Conservation (phyloP, 768 basidiomycete genomes). For the Rhizopogon salebrosus region DNA sequence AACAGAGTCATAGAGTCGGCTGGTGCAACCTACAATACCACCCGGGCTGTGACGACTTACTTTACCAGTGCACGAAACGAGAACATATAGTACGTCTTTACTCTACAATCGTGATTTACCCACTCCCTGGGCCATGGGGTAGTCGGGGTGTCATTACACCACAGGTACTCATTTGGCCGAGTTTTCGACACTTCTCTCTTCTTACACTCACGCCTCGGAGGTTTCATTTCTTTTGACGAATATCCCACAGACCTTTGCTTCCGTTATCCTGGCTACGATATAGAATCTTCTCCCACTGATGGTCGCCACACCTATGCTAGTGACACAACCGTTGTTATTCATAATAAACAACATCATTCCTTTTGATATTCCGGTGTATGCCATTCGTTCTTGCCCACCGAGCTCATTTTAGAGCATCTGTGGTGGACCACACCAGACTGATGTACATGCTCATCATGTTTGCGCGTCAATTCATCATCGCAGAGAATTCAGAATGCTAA, state of each 20-base stretch:
- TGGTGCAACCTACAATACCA: slow-evolving; percentile 42
- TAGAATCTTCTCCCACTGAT: slow-evolving; percentile 32
- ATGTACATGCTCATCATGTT: slow-evolving; percentile 40
- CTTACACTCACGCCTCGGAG: slow-evolving; percentile 9
- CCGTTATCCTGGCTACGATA: slow-evolving; percentile 28
- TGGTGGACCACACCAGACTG: slow-evolving; percentile 47
- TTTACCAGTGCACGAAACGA: slow-evolving; percentile 50
- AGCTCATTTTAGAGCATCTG: slow-evolving; percentile 38
- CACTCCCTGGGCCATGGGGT: neutral
- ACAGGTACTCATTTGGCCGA: slow-evolving; percentile 3
- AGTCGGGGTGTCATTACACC: slow-evolving; percentile 15
- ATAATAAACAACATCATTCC: slow-evolving; percentile 45
- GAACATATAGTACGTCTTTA: slow-evolving; percentile 45
- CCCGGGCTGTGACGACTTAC: slow-evolving; percentile 44
- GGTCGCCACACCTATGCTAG: slow-evolving; percentile 40
- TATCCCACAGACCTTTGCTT: slow-evolving; percentile 31
- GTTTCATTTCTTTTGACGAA: slow-evolving; percentile 29
- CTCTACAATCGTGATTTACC: neutral
- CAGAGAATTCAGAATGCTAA: neutral
- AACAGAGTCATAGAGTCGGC: slow-evolving; percentile 31
- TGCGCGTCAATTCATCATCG: slow-evolving; percentile 6
- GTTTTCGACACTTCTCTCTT: neutral
- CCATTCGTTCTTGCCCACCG: slow-evolving; percentile 1
- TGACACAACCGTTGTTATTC: slow-evolving; percentile 45
- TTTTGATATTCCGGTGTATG: slow-evolving; percentile 57